Conservation (phyloP, 176 grass and related monocot genomes). For the Dactylis glomerata region DNA sequence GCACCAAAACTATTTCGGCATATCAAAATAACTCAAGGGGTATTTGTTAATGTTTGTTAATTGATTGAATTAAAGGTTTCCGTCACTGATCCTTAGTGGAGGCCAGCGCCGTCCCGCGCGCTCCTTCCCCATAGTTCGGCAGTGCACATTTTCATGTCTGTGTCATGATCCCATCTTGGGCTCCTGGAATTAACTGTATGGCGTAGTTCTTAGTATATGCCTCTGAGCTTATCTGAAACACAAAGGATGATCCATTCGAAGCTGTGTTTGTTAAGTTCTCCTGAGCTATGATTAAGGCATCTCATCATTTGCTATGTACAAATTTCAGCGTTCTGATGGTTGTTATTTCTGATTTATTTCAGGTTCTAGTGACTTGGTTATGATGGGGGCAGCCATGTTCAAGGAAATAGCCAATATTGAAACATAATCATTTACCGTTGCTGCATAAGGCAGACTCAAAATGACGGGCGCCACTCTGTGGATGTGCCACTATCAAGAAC, state of each 20-base stretch:
- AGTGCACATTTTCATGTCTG: too few species aligned
- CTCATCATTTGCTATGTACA: slow-evolving; percentile 10
- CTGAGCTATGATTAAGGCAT: neutral
- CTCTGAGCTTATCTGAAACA: neutral
- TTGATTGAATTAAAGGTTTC: too few species aligned
- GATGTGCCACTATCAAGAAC: slow-evolving; percentile 93
- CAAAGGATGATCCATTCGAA: neutral
- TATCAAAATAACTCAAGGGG: too few species aligned
- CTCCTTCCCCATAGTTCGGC: too few species aligned
- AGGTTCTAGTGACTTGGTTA: slow-evolving; percentile 22
- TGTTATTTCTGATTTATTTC: slow-evolving; percentile 26
- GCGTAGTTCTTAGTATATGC: too few species aligned
- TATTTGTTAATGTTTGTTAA: too few species aligned
- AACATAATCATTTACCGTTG: slow-evolving; percentile 10
- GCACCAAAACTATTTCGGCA: too few species aligned
- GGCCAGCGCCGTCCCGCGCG: too few species aligned
- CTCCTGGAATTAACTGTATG: slow-evolving; percentile 1
- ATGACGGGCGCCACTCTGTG: slow-evolving; percentile 78
- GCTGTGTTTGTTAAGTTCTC: neutral
- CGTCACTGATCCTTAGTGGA: too few species aligned
- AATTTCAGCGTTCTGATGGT: slow-evolving; percentile 19
- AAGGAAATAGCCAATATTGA: slow-evolving; percentile 5
- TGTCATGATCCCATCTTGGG: neutral
- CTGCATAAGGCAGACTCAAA: slow-evolving; percentile 33
- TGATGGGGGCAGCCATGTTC: slow-evolving; percentile 17